Percentiles rank a stretch among this genome's conserved stretches.
Evolutionary conservation across 1,284 basidiomycete species (phyloP).

Genomic region (Apiotrichum montevideense): DNA sequence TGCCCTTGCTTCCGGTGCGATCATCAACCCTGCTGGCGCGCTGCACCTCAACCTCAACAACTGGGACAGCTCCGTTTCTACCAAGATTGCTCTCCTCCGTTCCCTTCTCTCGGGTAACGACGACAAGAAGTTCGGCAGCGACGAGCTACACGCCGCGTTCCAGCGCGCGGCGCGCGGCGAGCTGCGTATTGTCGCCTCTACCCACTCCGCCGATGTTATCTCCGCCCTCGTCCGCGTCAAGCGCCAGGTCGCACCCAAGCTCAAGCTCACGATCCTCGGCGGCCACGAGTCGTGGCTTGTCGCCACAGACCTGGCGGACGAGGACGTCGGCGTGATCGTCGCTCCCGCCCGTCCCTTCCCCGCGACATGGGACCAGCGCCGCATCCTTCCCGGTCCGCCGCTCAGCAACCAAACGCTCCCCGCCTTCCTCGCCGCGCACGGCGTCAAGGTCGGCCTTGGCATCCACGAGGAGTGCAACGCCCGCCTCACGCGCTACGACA

Average conservation of each 20-base stretch:
- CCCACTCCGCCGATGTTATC: conserved; percentile 67
- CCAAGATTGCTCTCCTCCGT: conserved; percentile 65
- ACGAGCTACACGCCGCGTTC: conserved; percentile 54
- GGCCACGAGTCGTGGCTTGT: conserved; percentile 63
- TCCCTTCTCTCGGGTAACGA: conserved; percentile 53
- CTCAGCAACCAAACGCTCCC: conserved; percentile 61
- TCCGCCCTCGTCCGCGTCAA: conserved; percentile 67
- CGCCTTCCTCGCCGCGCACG: conserved; percentile 57
- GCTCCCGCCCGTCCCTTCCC: conserved; percentile 59
- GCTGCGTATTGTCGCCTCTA: conserved; percentile 63
- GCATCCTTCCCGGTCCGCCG: conserved; percentile 69
- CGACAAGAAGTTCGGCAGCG: conserved; percentile 16
- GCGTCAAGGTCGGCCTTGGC: conserved; percentile 69
- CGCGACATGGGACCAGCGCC: conserved; percentile 60
- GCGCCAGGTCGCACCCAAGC: conserved; percentile 56
- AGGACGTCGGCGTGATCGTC: conserved; percentile 68
- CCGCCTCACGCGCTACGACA: conserved; percentile 63
- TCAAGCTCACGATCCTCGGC: conserved; percentile 56
- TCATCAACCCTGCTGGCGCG: conserved; percentile 63
- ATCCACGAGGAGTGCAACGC: conserved; percentile 58
- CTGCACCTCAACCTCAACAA: conserved; percentile 61
- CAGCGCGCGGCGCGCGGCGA: conserved; percentile 55
- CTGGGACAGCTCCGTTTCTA: conserved; percentile 54
- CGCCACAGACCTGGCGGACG: conserved; percentile 63
- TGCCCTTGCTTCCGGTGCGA: conserved; percentile 60